A percentile compares a stretch with the other conserved stretches of the same genome.
phyloP scores from a whole-genome alignment of 352 stramenopile species.

The Phytophthora europaea region DNA sequence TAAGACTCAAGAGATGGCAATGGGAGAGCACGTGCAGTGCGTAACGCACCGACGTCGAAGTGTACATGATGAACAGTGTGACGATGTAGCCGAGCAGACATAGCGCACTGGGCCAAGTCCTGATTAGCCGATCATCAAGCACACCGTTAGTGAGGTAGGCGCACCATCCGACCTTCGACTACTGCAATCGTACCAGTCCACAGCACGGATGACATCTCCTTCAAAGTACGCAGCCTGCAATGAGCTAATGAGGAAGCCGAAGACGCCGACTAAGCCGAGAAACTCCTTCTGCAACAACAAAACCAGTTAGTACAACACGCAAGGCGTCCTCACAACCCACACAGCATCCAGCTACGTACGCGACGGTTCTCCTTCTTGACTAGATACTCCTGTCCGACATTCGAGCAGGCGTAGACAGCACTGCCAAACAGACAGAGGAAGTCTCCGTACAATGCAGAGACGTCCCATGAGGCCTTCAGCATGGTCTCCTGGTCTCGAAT shows the following conservation, averaged over 20 bases:
- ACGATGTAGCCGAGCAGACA: conserved; percentile 83
- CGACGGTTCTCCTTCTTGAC: conserved; percentile 87
- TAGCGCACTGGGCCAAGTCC: conserved; percentile 61
- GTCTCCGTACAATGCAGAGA: conserved; percentile 88
- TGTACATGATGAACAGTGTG: conserved; percentile 94
- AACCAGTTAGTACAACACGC: conserved; percentile 9
- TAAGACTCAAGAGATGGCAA: not conserved
- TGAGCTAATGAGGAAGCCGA: conserved; percentile 91
- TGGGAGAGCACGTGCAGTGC: not conserved
- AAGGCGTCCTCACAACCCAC: not conserved
- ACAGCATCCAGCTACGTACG: conserved; percentile 23
- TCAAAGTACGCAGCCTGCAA: conserved; percentile 91
- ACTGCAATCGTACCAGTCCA: conserved; percentile 51
- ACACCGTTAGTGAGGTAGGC: conserved; percentile 13
- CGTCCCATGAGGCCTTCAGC: conserved; percentile 40
- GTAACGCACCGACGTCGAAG: conserved; percentile 85
- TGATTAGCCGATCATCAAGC: conserved; percentile 16
- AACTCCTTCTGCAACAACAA: conserved; percentile 88
- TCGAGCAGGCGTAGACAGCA: conserved; percentile 92
- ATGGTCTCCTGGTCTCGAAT: conserved; percentile 48
- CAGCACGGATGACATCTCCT: conserved; percentile 46
- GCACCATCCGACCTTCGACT: conserved; percentile 10
- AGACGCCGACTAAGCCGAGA: conserved; percentile 94
- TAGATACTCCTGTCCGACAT: conserved; percentile 92
- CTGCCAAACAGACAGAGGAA: conserved; percentile 93